Evolutionary conservation across 305 asterid genomes (phyloP).

Genomic region (Galium porrigens): DNA sequence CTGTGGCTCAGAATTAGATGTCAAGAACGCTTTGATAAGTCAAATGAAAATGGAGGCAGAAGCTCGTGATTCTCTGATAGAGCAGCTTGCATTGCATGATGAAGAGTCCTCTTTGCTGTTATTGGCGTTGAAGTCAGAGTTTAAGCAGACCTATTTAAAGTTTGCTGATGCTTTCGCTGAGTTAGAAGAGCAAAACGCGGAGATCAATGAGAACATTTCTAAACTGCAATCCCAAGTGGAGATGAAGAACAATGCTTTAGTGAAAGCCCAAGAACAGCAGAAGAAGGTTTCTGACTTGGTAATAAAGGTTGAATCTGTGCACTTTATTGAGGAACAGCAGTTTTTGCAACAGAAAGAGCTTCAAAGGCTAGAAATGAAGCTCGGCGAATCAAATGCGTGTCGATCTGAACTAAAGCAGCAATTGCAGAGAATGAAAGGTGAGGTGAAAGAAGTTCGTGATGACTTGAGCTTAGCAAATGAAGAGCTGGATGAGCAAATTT

Average conservation of each 20-base stretch:
- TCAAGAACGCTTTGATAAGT: conserved; percentile 24
- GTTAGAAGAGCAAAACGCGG: conserved; percentile 21
- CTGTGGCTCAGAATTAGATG: conserved; percentile 16
- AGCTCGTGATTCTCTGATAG: conserved; percentile 16
- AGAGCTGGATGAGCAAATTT: conserved; percentile 38
- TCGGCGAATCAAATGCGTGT: conserved; percentile 26
- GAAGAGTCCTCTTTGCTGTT: conserved; percentile 36
- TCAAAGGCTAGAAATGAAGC: conserved; percentile 24
- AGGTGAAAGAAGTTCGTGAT: conserved; percentile 28
- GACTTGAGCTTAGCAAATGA: conserved; percentile 32
- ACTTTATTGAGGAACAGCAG: conserved; percentile 31
- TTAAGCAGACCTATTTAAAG: conserved; percentile 32
- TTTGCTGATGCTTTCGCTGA: conserved; percentile 20
- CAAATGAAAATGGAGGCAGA: conserved; percentile 18
- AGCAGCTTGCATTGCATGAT: conserved; percentile 20
- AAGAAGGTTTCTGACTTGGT: conserved; percentile 33
- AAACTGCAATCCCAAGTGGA: conserved; percentile 22
- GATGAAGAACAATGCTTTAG: conserved; percentile 32
- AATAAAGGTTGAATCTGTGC: conserved; percentile 25
- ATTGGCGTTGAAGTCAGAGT: conserved; percentile 41
- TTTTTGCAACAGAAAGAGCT: conserved; percentile 37
- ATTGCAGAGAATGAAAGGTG: conserved; percentile 24
- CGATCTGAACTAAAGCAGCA: conserved; percentile 30
- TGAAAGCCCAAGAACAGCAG: conserved; percentile 37
- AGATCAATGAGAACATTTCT: conserved; percentile 17